Evolutionary conservation across 495 filamentous ascomycete genomes (phyloP), one percentile per base, ranked within the genome.

Genomic region (Penicillium arizonense): DNA sequence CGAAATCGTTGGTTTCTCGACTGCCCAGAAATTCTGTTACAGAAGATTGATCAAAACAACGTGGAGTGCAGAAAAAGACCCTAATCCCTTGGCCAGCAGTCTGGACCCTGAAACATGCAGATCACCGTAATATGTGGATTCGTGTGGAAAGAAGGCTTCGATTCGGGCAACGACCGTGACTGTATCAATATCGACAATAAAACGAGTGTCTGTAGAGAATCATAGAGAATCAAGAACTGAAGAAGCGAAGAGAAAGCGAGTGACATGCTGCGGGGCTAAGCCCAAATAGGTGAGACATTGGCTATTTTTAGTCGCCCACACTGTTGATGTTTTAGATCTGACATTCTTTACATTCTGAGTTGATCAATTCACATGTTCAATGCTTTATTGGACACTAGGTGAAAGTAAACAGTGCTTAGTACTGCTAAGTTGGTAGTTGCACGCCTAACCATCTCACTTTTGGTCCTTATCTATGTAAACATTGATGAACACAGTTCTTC

Each of bases 271-370:
- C 47, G 50, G 52, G 44, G 49, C 59, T 63, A 65, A 58, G 28
- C 62, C 62, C 33, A 62, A 63, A 58, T 8, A 23, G 62, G 54
- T 64, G 59, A 65, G 62, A 65, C 62, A 63, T 50, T 24, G 24
- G 41, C 62, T 65, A 65, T 63, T 60, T 50, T 60, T 65, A 64
- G 60, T 28, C 7, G 28, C 28, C 28, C 28, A 30, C 2, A 30
- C 28, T 30, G 8, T 30, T 7, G 8, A 24, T 24, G 23, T 24
- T 24, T 24, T 24, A 30, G 0, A 30, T 30, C 18, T 18, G 18
- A 10, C 28, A 30, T 30, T 30, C 28, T 30, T 30, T 6, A 30
- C 28, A 2, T 30, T 4, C 28, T 30, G 28, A 30, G 6, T 30
- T 30, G 28, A 2, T 30, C 23, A 24, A 4, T 30, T 30, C 28